A percentile compares a stretch with the other conserved stretches of the same genome.
phyloP scores from a whole-genome alignment of 805 yeast species.

The Suhomyces vadensis region DNA sequence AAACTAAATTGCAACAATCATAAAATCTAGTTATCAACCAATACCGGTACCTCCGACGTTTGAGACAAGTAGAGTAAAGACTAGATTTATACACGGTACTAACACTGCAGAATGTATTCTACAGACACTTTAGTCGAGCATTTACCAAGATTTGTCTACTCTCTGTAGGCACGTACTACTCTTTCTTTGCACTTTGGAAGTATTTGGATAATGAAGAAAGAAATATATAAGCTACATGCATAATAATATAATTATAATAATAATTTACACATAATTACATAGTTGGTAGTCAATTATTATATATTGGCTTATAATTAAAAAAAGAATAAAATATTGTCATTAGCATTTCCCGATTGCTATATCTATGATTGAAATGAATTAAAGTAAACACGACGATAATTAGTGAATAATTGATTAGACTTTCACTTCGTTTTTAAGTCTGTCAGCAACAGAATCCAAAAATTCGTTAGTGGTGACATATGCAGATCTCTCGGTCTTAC shows the following conservation, averaged over 20 bases:
- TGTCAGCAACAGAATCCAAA: conserved; percentile 71
- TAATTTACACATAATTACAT: not conserved
- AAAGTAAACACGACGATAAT: not conserved
- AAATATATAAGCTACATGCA: no score
- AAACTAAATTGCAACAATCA: no score
- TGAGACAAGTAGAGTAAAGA: no score
- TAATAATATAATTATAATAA: no score
- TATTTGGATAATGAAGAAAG: conserved; percentile 30
- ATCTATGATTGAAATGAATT: not conserved
- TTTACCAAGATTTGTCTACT: conserved; percentile 44
- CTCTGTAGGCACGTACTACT: conserved; percentile 49
- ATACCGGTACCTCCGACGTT: no score
- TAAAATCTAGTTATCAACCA: no score
- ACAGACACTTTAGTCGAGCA: conserved; percentile 49
- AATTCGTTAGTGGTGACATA: conserved; percentile 77
- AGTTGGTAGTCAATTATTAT: no score
- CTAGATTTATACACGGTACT: no score
- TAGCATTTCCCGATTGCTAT: conserved; percentile 1
- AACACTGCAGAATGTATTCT: conserved; percentile 32
- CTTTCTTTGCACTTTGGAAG: conserved; percentile 47
- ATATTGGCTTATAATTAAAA: not conserved
- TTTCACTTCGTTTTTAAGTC: conserved; percentile 35
- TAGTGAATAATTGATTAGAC: conserved; percentile 16
- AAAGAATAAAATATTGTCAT: not conserved
- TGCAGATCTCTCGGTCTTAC: conserved; percentile 57